Conservation (phyloP, 2,329 filamentous ascomycete genomes). For the Hysterium pulicare region DNA sequence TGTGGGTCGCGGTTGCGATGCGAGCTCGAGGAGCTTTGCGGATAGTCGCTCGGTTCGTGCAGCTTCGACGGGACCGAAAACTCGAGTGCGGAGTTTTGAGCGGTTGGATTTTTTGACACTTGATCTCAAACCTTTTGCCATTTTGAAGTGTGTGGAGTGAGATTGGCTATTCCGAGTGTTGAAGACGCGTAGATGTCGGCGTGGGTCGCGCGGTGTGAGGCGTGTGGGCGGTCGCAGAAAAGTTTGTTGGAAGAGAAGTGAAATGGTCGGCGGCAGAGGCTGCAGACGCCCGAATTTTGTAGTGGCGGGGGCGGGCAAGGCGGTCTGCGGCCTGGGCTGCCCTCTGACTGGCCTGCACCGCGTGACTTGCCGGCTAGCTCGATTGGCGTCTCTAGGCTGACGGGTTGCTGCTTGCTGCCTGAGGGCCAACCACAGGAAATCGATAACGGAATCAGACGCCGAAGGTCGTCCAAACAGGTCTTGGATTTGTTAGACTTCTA, state of each 20-base stretch:
- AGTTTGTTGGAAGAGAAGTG: conserved; percentile 3
- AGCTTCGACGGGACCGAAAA: conserved; percentile 79
- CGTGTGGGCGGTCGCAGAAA: conserved; percentile 5
- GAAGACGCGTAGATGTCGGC: not conserved
- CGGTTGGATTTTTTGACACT: conserved; percentile 82
- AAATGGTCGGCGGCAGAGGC: no score
- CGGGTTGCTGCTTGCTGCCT: no score
- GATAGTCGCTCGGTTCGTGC: conserved; percentile 80
- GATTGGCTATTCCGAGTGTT: not conserved
- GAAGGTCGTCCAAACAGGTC: no score
- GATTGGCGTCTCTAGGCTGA: no score
- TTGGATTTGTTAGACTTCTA: no score
- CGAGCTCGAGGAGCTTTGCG: conserved; percentile 78
- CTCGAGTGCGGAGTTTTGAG: conserved; percentile 69
- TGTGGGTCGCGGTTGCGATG: conserved; percentile 67
- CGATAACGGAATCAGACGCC: no score
- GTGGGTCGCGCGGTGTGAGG: conserved; percentile 11
- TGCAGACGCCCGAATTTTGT: conserved; percentile 1
- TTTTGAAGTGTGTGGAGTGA: conserved; percentile 41
- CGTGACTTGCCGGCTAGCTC: no score
- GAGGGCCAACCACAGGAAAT: no score
- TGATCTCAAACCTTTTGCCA: conserved; percentile 85
- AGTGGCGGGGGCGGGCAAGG: conserved; percentile 3
- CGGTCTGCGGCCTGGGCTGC: no score
- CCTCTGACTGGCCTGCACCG: no score